Evolutionary conservation across 2,329 filamentous ascomycete genomes (phyloP), one percentile per base, ranked within the genome.

Genomic region (Phaeosphaeria sp.): DNA sequence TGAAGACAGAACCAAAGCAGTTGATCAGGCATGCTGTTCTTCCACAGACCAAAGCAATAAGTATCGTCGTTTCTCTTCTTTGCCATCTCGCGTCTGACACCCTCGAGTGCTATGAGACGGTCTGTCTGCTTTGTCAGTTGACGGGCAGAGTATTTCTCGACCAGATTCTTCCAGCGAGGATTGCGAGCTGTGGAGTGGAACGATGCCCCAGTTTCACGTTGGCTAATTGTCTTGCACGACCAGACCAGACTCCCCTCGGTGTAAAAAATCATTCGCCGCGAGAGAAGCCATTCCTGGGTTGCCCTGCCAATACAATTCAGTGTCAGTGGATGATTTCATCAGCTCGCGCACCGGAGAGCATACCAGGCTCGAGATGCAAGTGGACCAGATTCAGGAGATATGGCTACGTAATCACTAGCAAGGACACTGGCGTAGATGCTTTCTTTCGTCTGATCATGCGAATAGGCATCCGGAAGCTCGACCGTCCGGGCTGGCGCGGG

Each of bases 101-200:
- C 54, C 23, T 66, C 58, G 1, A 69, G 58, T 20, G 66, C 66
- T 39, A 69, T 55, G 10, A 68, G 62, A 6, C 65, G 59, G 46
- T 69, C 66, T 11, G 50, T 59, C 7, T 56, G 49, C 21, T 42
- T 18, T 17, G 54, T 52, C 10, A 56, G 54, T 23, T 47, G 27
- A 3, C 64, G 58, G 3, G 58, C 58, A 39, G 62, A 64, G 49
- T 68, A 68, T 44, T 60, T 59, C 48, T 66, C 65, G 17, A 66
- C 50, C 20, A 68, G 59, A 46, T 59, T 56, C 33, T 68, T 68
- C 67, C 65, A 70, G 44, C 59, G 61, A 4, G 59, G 49, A 39
- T 69, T 70, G 15, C 67, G 60, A 13, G 62, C 62, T 33, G 64
- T 65, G 25, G 56, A 51, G 52, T 67, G 62, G 50, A 65, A 68